phyloP scores from a whole-genome alignment of 495 filamentous ascomycete species.

The Podospora bellae-mahoneyi region DNA sequence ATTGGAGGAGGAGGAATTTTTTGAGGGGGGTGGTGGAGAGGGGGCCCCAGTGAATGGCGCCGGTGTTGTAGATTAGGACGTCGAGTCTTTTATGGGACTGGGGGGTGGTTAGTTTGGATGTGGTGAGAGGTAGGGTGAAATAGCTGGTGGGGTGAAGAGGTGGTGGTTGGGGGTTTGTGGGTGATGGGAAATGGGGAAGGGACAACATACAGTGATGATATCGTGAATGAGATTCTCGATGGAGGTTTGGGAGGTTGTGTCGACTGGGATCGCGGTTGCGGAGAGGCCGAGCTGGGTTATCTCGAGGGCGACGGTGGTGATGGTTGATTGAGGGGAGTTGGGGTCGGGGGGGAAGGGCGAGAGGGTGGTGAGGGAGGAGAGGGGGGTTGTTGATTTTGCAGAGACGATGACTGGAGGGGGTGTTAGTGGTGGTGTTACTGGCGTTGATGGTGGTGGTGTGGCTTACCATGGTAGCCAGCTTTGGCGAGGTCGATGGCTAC shows the following conservation, averaged over 20 bases:
- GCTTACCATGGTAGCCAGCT: slow-evolving; percentile 64
- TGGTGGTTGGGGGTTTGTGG: no score
- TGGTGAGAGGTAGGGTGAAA: no score
- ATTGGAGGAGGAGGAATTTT: slow-evolving; percentile 79
- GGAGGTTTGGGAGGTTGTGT: slow-evolving; percentile 62
- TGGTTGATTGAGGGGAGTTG: slow-evolving; percentile 74
- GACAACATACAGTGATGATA: slow-evolving; percentile 50
- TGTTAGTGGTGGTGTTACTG: not conserved
- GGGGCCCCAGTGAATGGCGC: slow-evolving; percentile 83
- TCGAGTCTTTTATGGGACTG: slow-evolving; percentile 59
- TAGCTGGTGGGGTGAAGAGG: no score
- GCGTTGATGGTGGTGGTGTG: not conserved
- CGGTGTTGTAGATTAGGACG: slow-evolving; percentile 76
- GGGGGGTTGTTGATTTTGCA: slow-evolving; percentile 72
- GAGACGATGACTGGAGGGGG: slow-evolving; percentile 64
- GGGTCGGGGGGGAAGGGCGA: slow-evolving; percentile 74
- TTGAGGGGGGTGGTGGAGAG: slow-evolving; percentile 71
- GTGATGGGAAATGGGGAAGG: no score
- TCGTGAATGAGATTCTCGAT: slow-evolving; percentile 58
- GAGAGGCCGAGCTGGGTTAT: slow-evolving; percentile 64
- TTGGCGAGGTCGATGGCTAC: slow-evolving; percentile 71
- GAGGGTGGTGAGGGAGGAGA: slow-evolving; percentile 55
- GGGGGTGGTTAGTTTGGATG: no score
- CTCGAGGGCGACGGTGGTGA: slow-evolving; percentile 78
- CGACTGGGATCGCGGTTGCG: slow-evolving; percentile 65